Percentiles rank a stretch among this genome's conserved stretches.
phyloP scores from a whole-genome alignment of 495 filamentous ascomycete species.

The Talaromyces proteolyticus region DNA sequence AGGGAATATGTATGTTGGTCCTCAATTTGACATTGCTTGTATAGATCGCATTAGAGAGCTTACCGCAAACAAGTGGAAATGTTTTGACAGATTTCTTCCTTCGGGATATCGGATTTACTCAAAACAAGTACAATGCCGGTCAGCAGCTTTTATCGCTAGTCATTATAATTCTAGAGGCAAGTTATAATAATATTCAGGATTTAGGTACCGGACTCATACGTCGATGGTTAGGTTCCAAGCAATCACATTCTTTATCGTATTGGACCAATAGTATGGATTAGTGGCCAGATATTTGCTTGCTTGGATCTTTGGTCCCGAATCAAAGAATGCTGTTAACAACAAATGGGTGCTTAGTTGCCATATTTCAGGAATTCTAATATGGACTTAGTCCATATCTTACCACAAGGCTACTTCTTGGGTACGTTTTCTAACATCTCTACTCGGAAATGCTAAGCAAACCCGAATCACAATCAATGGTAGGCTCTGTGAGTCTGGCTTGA shows the following conservation, averaged over 20 bases:
- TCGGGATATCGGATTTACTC: neutral
- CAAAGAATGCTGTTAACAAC: neutral
- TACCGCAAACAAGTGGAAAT: neutral
- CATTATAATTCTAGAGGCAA: neutral
- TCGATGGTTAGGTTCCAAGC: neutral
- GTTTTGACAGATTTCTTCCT: neutral
- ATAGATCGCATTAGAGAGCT: too few relatives aligned
- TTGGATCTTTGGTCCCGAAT: neutral
- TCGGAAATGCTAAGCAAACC: neutral
- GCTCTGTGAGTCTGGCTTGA: neutral
- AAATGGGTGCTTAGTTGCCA: neutral
- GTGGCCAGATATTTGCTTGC: neutral
- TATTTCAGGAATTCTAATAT: neutral
- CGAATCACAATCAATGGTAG: neutral
- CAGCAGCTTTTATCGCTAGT: neutral
- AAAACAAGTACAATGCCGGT: neutral
- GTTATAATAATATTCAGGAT: neutral
- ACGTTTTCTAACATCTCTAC: neutral
- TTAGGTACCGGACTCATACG: neutral
- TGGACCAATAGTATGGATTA: neutral
- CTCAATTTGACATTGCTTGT: too few relatives aligned
- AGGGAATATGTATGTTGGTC: neutral
- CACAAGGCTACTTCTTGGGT: neutral
- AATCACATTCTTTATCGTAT: neutral
- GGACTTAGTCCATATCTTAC: neutral